A percentile compares a stretch with the other conserved stretches of the same genome.
phyloP scores from a whole-genome alignment of 495 filamentous ascomycete species.

The Penicillium egyptiacum region DNA sequence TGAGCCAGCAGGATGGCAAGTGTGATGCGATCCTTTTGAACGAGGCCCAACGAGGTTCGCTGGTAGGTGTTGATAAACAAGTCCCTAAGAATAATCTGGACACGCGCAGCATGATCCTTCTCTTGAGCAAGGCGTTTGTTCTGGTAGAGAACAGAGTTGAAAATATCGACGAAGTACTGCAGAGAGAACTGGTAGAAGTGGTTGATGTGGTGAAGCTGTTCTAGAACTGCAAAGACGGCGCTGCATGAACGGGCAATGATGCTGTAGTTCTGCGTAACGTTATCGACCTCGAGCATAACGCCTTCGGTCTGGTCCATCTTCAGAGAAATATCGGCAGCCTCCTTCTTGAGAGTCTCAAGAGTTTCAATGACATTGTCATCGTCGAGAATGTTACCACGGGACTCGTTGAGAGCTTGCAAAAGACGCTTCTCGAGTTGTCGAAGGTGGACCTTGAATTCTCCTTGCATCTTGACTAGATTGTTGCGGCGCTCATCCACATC shows the following conservation, averaged over 20 bases:
- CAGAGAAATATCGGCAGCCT: slow-evolving; percentile 89
- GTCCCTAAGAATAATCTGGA: slow-evolving; percentile 83
- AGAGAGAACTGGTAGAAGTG: slow-evolving; percentile 99
- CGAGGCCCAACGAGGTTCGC: slow-evolving; percentile 83
- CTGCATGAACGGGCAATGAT: slow-evolving; percentile 92
- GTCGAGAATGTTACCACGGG: slow-evolving; percentile 95
- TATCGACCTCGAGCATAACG: slow-evolving; percentile 96
- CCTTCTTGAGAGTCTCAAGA: slow-evolving; percentile 94
- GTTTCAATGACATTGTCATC: slow-evolving; percentile 98
- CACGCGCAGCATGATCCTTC: slow-evolving; percentile 70
- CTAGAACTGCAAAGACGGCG: slow-evolving; percentile 92
- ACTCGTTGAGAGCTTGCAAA: slow-evolving; percentile 93
- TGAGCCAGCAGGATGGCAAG: slow-evolving; percentile 96
- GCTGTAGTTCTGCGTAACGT: slow-evolving; percentile 88
- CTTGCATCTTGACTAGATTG: slow-evolving; percentile 96
- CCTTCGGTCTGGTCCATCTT: slow-evolving; percentile 97
- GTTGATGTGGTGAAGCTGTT: slow-evolving; percentile 96
- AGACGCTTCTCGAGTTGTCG: slow-evolving; percentile 94
- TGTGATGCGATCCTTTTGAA: slow-evolving; percentile 93
- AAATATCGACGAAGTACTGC: slow-evolving; percentile 97
- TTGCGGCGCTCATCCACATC: slow-evolving; percentile 97
- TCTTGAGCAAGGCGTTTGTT: slow-evolving; percentile 73
- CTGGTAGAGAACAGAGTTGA: slow-evolving; percentile 83
- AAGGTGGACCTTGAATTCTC: slow-evolving; percentile 96
- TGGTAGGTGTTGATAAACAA: slow-evolving; percentile 91